Evolutionary conservation across 805 yeast species (phyloP).

Genomic region (Hemisphaericaspora nanyangensis): DNA sequence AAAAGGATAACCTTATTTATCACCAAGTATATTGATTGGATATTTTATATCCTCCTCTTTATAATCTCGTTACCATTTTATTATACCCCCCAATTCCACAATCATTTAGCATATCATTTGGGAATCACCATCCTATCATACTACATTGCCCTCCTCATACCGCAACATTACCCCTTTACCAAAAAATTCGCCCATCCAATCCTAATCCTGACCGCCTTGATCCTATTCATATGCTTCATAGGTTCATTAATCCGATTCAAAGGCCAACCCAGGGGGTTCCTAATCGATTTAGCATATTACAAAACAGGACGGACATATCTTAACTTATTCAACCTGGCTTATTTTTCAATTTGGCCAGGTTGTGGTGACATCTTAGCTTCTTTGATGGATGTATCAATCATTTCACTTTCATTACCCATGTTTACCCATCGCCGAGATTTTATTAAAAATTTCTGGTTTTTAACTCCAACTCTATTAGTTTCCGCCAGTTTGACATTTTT

Average conservation of each 20-base stretch:
- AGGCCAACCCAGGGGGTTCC: constrained; percentile 44
- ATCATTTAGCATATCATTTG: constrained; percentile 60
- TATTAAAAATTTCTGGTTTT: constrained; percentile 50
- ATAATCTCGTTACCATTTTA: constrained; percentile 59
- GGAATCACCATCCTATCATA: constrained; percentile 58
- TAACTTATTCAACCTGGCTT: constrained; percentile 46
- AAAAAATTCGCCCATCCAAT: constrained; percentile 67
- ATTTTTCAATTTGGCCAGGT: constrained; percentile 56
- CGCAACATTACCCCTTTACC: constrained; percentile 41
- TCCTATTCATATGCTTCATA: constrained; percentile 60
- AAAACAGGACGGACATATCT: constrained; percentile 69
- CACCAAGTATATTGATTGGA: constrained; percentile 52
- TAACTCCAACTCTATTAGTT: constrained; percentile 56
- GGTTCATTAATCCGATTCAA: constrained; percentile 48
- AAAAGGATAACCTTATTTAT: constrained; percentile 31
- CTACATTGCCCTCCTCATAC: constrained; percentile 44
- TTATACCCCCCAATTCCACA: constrained; percentile 44
- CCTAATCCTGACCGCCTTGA: constrained; percentile 57
- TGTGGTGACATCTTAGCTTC: constrained; percentile 69
- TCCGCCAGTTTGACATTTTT: constrained; percentile 58
- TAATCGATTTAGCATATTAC: constrained; percentile 49
- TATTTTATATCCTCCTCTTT: constrained; percentile 44
- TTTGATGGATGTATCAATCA: constrained; percentile 74
- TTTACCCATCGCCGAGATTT: constrained; percentile 67
- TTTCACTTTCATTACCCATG: constrained; percentile 74